Percentiles rank a stretch among this genome's conserved stretches.
phyloP scores from a whole-genome alignment of 495 filamentous ascomycete species.

The Physcia stellaris region DNA sequence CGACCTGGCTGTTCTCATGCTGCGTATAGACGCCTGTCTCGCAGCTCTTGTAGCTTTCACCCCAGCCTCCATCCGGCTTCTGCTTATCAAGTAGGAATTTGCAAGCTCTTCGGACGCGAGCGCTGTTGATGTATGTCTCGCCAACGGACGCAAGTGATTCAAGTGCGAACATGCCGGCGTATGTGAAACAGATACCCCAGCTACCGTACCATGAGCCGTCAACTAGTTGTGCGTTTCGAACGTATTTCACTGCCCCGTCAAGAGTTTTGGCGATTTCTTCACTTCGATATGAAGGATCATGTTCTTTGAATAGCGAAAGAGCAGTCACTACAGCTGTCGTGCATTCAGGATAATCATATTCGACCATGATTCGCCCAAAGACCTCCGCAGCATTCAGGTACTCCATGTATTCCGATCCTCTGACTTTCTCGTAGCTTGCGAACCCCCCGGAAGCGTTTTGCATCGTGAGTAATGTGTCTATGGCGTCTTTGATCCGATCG shows the following conservation, averaged over 20 bases:
- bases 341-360: conserved; percentile 96
- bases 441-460: conserved; percentile 84
- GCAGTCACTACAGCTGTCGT: conserved; percentile 92
- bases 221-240: conserved; percentile 60
- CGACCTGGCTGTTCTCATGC: conserved; percentile 62
- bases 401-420: conserved; percentile 66
- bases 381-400: conserved; percentile 90
- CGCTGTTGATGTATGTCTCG: conserved; percentile 65
- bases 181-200: conserved; percentile 97
- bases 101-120: conserved; percentile 57
- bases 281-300: conserved; percentile 66
- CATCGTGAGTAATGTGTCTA: conserved; percentile 84
- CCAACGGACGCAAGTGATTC: conserved; percentile 72
- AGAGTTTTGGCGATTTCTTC: conserved; percentile 64
- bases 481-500: conserved; percentile 66
- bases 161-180: conserved; percentile 89
- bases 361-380: conserved; percentile 94
- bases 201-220: conserved; percentile 93
- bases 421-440: conserved; percentile 74
- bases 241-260: conserved; percentile 57
- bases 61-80: conserved; percentile 86
- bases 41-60: conserved; percentile 78
- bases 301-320: conserved; percentile 58
- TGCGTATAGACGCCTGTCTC: conserved; percentile 45
- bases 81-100: conserved; percentile 76